Percentiles rank a stretch among this genome's conserved stretches.
These are phyloP conservation scores for Chlamydomonas applanata DNA, from an alignment of 139 green algal genomes.

Conservation along the genomic window DNA sequence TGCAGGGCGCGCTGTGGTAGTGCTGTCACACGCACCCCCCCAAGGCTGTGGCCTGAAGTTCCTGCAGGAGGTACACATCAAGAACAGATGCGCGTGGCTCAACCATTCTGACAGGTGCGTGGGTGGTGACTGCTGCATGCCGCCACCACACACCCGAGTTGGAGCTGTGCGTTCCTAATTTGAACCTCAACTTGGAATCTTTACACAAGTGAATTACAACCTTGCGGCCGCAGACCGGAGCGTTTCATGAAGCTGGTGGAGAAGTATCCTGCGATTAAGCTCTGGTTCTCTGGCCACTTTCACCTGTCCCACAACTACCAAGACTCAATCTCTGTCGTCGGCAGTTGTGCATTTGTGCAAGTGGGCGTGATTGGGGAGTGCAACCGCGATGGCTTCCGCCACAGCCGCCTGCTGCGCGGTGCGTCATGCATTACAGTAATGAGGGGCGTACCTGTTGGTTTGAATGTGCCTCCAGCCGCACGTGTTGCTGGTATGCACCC, in stretches of 20 bases:
- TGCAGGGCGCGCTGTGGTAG: conserved; percentile 51
- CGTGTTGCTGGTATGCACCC: too few relatives aligned
- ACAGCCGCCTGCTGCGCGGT: conserved; percentile 12
- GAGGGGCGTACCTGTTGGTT: too few relatives aligned
- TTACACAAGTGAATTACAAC: neutral
- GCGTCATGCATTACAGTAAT: too few relatives aligned
- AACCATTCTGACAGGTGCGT: conserved; percentile 42
- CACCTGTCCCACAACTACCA: conserved; percentile 77
- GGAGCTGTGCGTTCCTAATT: too few relatives aligned
- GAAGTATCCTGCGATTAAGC: conserved; percentile 57
- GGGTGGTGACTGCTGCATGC: neutral
- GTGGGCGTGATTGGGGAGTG: conserved; percentile 81
- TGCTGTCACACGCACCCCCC: conserved; percentile 78
- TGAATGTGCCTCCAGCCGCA: too few relatives aligned
- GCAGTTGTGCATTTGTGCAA: conserved; percentile 72
- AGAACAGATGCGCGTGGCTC: conserved; percentile 76
- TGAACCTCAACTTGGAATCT: too few relatives aligned
- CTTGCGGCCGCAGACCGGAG: conserved; percentile 19
- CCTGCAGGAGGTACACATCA: conserved; percentile 71
- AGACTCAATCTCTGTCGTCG: conserved; percentile 62
- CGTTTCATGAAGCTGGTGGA: conserved; percentile 68
- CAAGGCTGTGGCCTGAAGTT: conserved; percentile 76
- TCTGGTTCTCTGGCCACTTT: conserved; percentile 81
- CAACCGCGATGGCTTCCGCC: conserved; percentile 65
- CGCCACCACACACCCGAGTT: too few relatives aligned